These are phyloP conservation scores for Tulasnella sp. DNA, from an alignment of 768 basidiomycete species.

Conservation along the genomic window DNA sequence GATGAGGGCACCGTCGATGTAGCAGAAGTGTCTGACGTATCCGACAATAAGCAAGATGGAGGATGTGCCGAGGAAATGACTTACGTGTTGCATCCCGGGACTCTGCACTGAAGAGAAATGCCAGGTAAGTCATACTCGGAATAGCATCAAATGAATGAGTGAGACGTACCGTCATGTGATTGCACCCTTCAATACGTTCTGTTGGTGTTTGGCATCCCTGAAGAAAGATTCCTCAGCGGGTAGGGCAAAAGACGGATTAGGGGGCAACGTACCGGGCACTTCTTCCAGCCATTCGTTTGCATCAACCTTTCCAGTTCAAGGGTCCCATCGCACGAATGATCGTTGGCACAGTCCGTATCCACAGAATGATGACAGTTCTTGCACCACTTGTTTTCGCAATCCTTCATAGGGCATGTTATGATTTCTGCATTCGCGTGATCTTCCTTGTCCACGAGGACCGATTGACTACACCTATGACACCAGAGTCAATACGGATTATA, in stretches of 20 bases:
- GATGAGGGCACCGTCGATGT: constrained; percentile 9
- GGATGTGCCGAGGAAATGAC: not conserved
- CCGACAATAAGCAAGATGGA: not conserved
- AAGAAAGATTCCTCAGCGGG: not conserved
- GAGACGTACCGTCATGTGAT: constrained; percentile 15
- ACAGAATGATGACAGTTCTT: constrained; percentile 42
- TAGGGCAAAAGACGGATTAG: not conserved
- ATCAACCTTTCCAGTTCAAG: constrained; percentile 43
- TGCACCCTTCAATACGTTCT: constrained; percentile 2
- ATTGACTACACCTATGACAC: constrained; percentile 35
- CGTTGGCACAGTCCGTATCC: constrained; percentile 32
- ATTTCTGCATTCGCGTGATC: constrained; percentile 33
- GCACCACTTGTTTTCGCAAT: constrained; percentile 47
- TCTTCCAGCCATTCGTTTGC: constrained; percentile 46
- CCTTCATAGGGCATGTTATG: constrained; percentile 38
- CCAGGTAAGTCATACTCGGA: not conserved
- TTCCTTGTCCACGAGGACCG: constrained; percentile 38
- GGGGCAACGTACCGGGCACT: constrained; percentile 39
- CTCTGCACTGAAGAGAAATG: not conserved
- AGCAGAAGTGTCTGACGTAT: constrained; percentile 10
- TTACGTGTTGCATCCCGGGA: constrained; percentile 9
- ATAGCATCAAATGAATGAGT: not conserved
- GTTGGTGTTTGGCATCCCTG: constrained; percentile 7
- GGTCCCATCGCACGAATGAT: constrained; percentile 43
- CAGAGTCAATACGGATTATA: not conserved